Base-by-base conservation (phyloP, 441 rosid species). In the Pelargonium fulgidum region DNA sequence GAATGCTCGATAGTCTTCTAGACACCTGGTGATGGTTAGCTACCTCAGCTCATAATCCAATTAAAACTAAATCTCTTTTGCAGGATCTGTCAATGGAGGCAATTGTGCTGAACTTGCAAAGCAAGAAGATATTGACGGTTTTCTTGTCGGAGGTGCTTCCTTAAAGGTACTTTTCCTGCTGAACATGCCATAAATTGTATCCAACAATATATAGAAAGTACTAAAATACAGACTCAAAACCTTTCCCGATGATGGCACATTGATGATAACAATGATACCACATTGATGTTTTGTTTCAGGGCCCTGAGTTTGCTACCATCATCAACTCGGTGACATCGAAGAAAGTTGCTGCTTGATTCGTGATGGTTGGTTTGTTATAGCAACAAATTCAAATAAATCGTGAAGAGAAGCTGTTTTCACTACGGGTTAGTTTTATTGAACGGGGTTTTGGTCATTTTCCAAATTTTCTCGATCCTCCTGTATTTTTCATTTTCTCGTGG, bases 131-230 rank as follows among this genome's bases (percentile, higher is more conserved):
- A 92, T 92, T 68, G 99, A 94, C 74, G 99, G 99, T 64, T 92
- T 94, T 73, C 98, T 94, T 48, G 99, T 90, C 14, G 99, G 97
- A 4, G 99, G 99, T 70, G 98, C 98, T 68, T 94, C 99, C 74
- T 82, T 94, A 81, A 92, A 92, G 94, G 96, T 94, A 85, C 50
- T 50, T 39, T 63, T 1, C 70, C 36, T 29, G 16, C 11, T 7
- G 2, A 48, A 29, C 36, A 3, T 29, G n/a, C n/a, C n/a, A n/a
- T n/a, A n/a, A n/a, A n/a, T n/a, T n/a, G n/a, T n/a, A n/a, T n/a
- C n/a, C n/a, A n/a, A n/a, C n/a, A n/a, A n/a, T n/a, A n/a, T n/a
- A n/a, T n/a, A n/a, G n/a, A n/a, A n/a, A n/a, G n/a, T n/a, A n/a
- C n/a, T 33, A 47, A 11, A 65, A 41, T 50, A 59, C 20, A 3